Conservation (phyloP, 164 flowering plant species). For the Berberis thunbergii region DNA sequence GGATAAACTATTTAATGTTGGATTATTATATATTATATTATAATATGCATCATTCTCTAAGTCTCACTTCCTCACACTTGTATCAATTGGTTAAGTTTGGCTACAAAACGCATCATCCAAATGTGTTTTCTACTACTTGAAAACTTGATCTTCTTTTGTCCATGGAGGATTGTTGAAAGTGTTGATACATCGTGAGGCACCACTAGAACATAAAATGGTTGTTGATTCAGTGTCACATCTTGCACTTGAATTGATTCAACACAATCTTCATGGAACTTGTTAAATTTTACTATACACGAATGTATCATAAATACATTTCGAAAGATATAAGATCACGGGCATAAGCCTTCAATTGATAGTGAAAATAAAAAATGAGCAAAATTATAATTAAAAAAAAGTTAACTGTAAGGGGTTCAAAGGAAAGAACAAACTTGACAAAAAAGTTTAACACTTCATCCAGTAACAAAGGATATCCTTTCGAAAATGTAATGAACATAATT, state of each 20-base stretch:
- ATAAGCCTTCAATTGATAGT: no score
- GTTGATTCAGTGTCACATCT: background rate
- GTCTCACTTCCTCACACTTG: no score
- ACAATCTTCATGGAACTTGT: background rate
- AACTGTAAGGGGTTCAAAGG: no score
- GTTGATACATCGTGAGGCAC: background rate
- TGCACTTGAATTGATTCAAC: background rate
- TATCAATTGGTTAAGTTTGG: background rate
- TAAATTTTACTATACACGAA: background rate
- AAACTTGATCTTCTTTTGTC: background rate
- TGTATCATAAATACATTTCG: background rate
- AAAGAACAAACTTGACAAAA: conserved; percentile 22
- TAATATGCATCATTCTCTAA: no score
- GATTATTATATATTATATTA: no score
- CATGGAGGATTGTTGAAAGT: background rate
- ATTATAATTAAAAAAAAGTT: background rate
- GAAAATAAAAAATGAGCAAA: background rate
- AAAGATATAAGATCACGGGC: background rate
- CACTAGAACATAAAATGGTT: background rate
- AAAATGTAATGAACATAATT: conserved; percentile 53
- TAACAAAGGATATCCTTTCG: background rate
- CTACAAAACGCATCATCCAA: background rate
- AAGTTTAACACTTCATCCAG: conserved; percentile 33
- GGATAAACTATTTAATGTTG: no score
- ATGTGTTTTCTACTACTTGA: background rate